Evolutionary conservation across 2,329 filamentous ascomycete species (phyloP), one percentile per base, ranked within the genome.

Genomic region (Trichoderma guizhouense): DNA sequence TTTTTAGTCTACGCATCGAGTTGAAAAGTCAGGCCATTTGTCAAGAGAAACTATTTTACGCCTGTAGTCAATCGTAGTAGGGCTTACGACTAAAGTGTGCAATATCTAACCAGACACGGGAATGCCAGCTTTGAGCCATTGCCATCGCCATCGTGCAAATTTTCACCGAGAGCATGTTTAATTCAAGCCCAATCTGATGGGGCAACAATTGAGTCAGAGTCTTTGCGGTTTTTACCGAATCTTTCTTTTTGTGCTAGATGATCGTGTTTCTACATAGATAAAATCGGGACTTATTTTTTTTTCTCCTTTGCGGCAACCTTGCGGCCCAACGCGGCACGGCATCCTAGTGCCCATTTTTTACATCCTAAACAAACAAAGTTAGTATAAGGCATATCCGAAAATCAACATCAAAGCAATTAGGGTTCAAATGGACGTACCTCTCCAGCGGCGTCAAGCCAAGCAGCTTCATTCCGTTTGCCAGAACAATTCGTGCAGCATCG

Each of bases 391-490:
- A 15, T 18, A 14, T 18, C 18, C 11, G 24, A 18, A 18, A 39
- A 28, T 53, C n/a, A 66, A 51, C 43, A 51, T 21, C n/a, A 66
- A 55, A 18, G 15, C n/a, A 57, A 53, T 24, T 8, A 43, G 12
- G 32, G 30, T 26, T 36, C 24, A 1, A 7, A 15, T 26, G 5
- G n/a, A 24, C 77, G 57, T 78, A 81, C 80, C 82, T 79, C 73
- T 95, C 90, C 62, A 97, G 91, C 11, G 94, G 94, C 68, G 86
- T 90, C 79, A 97, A 83, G 2, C 94, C 94, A 75, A 97, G 84
- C 76, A 97, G 81, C 74, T 87, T 87, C 94, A 97, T 97, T 73
- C 93, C 94, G 81, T 96, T 97, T 77, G 87, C 87, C 74, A 97
- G 84, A 43, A 95, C 93, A 73, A 91, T 90, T 77, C 92, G 88